These are phyloP conservation scores for Voacanga thouarsii DNA, from an alignment of 257 asterid genomes.

Conservation along the genomic window DNA sequence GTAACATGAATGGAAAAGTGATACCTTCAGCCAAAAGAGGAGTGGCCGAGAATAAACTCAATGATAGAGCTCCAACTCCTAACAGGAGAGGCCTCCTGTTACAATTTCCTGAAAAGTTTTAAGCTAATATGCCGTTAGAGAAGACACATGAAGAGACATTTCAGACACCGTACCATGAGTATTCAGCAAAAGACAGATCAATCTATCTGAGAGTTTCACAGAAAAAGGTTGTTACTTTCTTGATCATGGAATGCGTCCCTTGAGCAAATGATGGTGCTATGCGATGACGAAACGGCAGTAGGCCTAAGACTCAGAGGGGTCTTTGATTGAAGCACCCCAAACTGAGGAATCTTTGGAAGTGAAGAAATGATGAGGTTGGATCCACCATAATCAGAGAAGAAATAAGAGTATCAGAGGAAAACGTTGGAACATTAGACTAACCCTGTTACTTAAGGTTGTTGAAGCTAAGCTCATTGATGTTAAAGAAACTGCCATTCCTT, in stretches of 20 bases:
- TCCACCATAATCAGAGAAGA: not conserved
- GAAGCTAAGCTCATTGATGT: slow-evolving; percentile 45
- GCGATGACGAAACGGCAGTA: slow-evolving; percentile 14
- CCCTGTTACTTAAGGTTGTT: slow-evolving; percentile 38
- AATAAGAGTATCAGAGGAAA: not conserved
- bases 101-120: slow-evolving; percentile 31
- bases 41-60: slow-evolving; percentile 34
- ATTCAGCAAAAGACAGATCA: not conserved
- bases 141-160: not conserved
- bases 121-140: not conserved
- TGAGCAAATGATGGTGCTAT: slow-evolving; percentile 38
- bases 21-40: slow-evolving; percentile 77
- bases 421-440: not conserved
- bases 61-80: slow-evolving; percentile 59
- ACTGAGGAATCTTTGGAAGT: slow-evolving; percentile 25
- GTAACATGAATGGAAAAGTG: not conserved
- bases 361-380: not conserved
- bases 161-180: not conserved
- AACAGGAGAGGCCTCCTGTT: slow-evolving; percentile 50
- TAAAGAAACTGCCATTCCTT: slow-evolving; percentile 61
- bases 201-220: not conserved
- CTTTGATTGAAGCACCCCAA: slow-evolving; percentile 22
- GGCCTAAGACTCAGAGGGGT: slow-evolving; percentile 24
- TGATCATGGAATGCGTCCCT: slow-evolving; percentile 28
- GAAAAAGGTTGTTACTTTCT: slow-evolving; percentile 33